Evolutionary conservation across 2,329 filamentous ascomycete species (phyloP).

Genomic region (Pyricularia grisea): DNA sequence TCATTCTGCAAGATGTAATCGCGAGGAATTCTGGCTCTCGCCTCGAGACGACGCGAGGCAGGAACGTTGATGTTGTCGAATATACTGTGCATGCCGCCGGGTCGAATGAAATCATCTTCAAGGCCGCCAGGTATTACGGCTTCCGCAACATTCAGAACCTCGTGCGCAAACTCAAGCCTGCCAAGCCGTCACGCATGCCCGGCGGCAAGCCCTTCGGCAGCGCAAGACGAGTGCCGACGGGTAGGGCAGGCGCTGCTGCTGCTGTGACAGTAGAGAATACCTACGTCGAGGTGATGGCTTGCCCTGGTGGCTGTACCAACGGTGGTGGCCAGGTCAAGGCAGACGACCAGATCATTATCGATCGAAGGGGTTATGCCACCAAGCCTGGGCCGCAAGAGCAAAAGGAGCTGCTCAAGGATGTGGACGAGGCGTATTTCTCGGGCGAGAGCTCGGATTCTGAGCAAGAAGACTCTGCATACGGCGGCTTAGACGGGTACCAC

Average conservation of each 20-base stretch:
- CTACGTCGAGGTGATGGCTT: slow-evolving; percentile 99
- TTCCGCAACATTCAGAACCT: slow-evolving; percentile 98
- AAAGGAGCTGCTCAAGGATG: slow-evolving; percentile 71
- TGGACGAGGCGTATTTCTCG: slow-evolving; percentile 89
- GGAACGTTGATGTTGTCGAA: slow-evolving; percentile 87
- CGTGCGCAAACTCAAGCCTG: slow-evolving; percentile 82
- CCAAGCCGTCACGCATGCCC: slow-evolving; percentile 67
- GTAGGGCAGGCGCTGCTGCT: slow-evolving; percentile 6
- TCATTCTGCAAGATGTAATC: slow-evolving; percentile 69
- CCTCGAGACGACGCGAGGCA: slow-evolving; percentile 63
- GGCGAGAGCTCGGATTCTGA: slow-evolving; percentile 41
- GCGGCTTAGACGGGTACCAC: not conserved
- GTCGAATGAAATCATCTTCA: slow-evolving; percentile 53
- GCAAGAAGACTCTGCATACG: slow-evolving; percentile 22
- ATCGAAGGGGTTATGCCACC: slow-evolving; percentile 33
- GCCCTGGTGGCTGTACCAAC: slow-evolving; percentile 96
- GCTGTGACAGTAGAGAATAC: slow-evolving; percentile 57
- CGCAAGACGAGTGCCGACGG: slow-evolving; percentile 29
- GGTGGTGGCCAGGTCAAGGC: slow-evolving; percentile 92
- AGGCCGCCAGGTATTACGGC: slow-evolving; percentile 86
- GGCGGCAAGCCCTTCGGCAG: slow-evolving; percentile 56
- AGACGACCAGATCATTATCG: slow-evolving; percentile 59
- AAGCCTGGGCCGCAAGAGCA: slow-evolving; percentile 70
- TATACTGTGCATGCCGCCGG: slow-evolving; percentile 55
- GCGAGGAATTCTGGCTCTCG: slow-evolving; percentile 60